Base-by-base conservation (phyloP, 495 filamentous ascomycete species). In the Cercophora sp. region DNA sequence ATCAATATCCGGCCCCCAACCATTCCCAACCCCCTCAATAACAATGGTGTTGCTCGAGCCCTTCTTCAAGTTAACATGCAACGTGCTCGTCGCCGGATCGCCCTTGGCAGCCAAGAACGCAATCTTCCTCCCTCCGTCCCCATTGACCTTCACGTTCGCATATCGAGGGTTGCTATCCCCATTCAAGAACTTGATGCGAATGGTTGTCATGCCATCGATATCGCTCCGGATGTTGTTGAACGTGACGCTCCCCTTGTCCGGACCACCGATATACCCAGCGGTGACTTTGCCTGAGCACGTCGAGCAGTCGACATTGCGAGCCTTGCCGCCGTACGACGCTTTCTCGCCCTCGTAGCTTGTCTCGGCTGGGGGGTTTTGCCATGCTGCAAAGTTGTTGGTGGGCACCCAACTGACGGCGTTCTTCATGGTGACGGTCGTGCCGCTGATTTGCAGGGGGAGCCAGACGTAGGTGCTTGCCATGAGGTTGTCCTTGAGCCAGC, bases 391-490 rank as follows among this genome's bases (percentile, higher is more conserved):
- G 4, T 60, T 52, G n/a, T 68, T 61, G 26, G 71, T 68, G 0
- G 76, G 74, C 1, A 79, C 68, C 81, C 80, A 85, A 54, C 73
- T 77, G 11, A 76, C 76, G 32, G 62, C 49, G 61, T 82, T 79
- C 46, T 72, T 69, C 69, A 81, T 64, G 24, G 43, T 67, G 18
- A 74, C 82, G 2, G 63, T 79, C 0, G 74, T 82, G 0, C 82
- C 83, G 15, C 64, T 71, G 58, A 87, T 73, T 4, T 56, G 71
- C 1, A 86, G 67, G 4, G 84, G 84, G 0, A 87, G 73, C 84
- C 84, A 87, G 24, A 87, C 66, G 58, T 87, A 87, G 4, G 82
- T 81, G 34, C 72, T 76, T 19, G 77, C 65, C 73, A 78, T 78
- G 0, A 87, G 71, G 59, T 86, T 83, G 15, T 55, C 51, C 15